A percentile compares a stretch with the other conserved stretches of the same genome.
Conservation (phyloP, 495 filamentous ascomycete species). For the Parathielavia appendiculata region DNA sequence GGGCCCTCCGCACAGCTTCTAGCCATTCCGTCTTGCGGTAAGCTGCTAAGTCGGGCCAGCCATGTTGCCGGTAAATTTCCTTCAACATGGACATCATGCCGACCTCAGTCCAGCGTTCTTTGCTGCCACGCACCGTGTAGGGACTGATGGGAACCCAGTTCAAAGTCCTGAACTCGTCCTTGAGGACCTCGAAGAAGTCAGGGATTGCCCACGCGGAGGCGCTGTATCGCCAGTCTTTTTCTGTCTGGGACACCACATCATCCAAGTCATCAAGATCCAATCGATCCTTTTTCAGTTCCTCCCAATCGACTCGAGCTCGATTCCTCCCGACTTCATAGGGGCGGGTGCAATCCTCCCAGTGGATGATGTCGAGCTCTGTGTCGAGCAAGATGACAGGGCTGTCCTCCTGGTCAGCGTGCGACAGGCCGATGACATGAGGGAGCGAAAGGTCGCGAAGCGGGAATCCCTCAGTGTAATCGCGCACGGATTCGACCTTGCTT, state of each 20-base stretch:
- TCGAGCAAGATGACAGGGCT: background rate
- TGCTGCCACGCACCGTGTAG: background rate
- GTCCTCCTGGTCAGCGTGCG: background rate
- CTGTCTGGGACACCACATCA: background rate
- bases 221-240: background rate
- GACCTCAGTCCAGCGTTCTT: too few relatives aligned
- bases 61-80: constrained; percentile 22
- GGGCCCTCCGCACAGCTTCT: background rate
- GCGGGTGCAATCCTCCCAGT: background rate
- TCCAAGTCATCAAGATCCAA: too few relatives aligned
- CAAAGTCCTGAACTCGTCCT: constrained; percentile 13
- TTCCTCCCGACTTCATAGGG: background rate
- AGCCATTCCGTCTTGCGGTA: constrained; percentile 5
- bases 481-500: background rate
- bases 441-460: constrained; percentile 7
- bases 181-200: too few relatives aligned
- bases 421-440: constrained; percentile 19
- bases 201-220: constrained; percentile 1
- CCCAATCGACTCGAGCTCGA: background rate
- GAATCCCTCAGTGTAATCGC: constrained; percentile 9
- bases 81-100: constrained; percentile 23
- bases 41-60: constrained; percentile 18
- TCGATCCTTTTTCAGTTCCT: too few relatives aligned
- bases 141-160: constrained; percentile 18
- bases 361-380: constrained; percentile 4